A percentile compares a stretch with the other conserved stretches of the same genome.
phyloP scores from a whole-genome alignment of 2,329 filamentous ascomycete species.

The Tricladium varicosporioides region DNA sequence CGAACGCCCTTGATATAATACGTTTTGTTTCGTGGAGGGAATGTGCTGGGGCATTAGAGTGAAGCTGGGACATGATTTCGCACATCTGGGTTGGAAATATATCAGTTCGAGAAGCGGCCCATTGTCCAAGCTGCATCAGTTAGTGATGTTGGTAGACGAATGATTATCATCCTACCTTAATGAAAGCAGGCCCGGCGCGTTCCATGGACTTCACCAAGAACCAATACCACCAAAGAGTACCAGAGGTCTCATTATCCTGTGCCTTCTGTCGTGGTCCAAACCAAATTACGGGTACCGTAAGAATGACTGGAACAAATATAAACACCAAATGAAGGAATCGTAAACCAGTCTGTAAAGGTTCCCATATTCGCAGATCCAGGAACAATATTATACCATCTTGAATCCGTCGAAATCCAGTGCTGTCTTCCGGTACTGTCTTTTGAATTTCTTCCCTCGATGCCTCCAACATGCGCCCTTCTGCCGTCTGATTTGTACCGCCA shows the following conservation, averaged over 20 bases:
- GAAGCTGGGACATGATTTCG: slow-evolving; percentile 86
- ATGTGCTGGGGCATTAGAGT: slow-evolving; percentile 92
- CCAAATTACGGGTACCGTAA: slow-evolving; percentile 78
- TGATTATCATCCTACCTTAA: slow-evolving; percentile 64
- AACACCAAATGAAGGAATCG: slow-evolving; percentile 83
- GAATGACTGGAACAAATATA: slow-evolving; percentile 89
- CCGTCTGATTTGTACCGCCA: slow-evolving; percentile 59
- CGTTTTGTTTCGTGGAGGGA: slow-evolving; percentile 75
- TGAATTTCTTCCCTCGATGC: slow-evolving; percentile 74
- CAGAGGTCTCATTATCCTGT: slow-evolving; percentile 71
- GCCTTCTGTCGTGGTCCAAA: slow-evolving; percentile 63
- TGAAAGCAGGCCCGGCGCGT: slow-evolving; percentile 89
- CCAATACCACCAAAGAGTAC: slow-evolving; percentile 91
- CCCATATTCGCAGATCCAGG: slow-evolving; percentile 71
- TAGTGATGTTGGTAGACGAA: slow-evolving; percentile 14
- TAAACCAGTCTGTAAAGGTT: slow-evolving; percentile 82
- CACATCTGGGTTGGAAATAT: slow-evolving; percentile 96
- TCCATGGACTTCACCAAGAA: slow-evolving; percentile 91
- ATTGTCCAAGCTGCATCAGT: slow-evolving; percentile 76
- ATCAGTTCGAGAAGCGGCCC: slow-evolving; percentile 93
- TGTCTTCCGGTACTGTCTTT: slow-evolving; percentile 62
- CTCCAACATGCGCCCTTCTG: slow-evolving; percentile 84
- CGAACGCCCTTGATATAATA: slow-evolving; percentile 80
- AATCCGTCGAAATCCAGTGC: slow-evolving; percentile 56
- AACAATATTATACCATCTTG: slow-evolving; percentile 61